Evolutionary conservation across 2,329 filamentous ascomycete genomes (phyloP).

Genomic region (Cucurbitaria berberidis): DNA sequence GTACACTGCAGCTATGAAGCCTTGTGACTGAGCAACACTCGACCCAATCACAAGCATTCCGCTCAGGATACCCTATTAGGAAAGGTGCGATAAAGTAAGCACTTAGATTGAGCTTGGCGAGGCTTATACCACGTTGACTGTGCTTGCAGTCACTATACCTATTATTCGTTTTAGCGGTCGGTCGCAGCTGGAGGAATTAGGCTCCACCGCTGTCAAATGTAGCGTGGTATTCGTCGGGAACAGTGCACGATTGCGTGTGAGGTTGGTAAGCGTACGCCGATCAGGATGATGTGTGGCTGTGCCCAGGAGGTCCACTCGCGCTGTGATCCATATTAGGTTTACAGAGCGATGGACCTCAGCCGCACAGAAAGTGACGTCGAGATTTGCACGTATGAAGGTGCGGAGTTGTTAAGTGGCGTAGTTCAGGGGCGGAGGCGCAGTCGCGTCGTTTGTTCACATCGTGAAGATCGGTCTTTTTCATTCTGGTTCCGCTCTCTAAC

Average conservation of each 20-base stretch:
- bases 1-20: background rate
- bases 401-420: no score
- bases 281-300: background rate
- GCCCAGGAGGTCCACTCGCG: background rate
- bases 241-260: background rate
- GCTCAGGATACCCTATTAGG: background rate
- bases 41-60: background rate
- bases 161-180: background rate
- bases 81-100: background rate
- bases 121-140: background rate
- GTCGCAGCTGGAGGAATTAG: background rate
- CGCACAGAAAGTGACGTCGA: no score
- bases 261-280: no score
- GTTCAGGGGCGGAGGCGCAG: no score
- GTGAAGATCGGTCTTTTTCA: no score
- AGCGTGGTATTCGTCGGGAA: background rate
- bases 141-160: background rate
- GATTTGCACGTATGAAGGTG: no score
- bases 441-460: no score
- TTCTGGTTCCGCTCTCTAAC: no score
- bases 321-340: background rate
- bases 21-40: background rate
- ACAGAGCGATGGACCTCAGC: background rate
- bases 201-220: background rate
- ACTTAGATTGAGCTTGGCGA: background rate